A percentile compares a stretch with the other conserved stretches of the same genome.
Evolutionary conservation across 1,139 yeast genomes (phyloP).

Genomic region (Diutina neorugosa): DNA sequence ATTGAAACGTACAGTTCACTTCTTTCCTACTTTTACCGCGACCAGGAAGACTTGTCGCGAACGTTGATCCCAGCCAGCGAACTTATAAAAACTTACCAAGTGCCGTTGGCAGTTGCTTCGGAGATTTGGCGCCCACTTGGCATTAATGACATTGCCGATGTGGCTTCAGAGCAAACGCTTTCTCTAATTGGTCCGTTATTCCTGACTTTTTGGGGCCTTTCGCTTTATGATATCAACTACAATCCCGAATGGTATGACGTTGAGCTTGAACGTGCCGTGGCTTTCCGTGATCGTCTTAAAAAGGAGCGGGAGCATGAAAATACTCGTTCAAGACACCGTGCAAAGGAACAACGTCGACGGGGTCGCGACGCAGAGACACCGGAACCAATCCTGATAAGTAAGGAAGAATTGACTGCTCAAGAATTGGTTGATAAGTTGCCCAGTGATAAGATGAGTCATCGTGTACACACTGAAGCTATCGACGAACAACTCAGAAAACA

Average conservation of each 20-base stretch:
- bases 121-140: slow-evolving; percentile 57
- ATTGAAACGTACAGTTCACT: slow-evolving; percentile 54
- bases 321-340: too few relatives aligned
- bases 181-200: slow-evolving; percentile 14
- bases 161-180: not conserved
- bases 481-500: not conserved
- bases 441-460: not conserved
- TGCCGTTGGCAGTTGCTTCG: slow-evolving; percentile 61
- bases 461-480: not conserved
- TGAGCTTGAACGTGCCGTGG: slow-evolving; percentile 21
- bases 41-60: slow-evolving; percentile 11
- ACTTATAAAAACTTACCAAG: slow-evolving; percentile 35
- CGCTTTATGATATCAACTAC: slow-evolving; percentile 62
- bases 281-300: not conserved
- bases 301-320: not conserved
- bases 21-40: slow-evolving; percentile 36
- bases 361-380: not conserved
- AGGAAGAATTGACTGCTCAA: not conserved
- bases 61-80: slow-evolving; percentile 33
- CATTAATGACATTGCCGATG: slow-evolving; percentile 4
- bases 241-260: slow-evolving; percentile 38
- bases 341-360: not conserved
- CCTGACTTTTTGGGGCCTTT: slow-evolving; percentile 60
- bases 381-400: not conserved
- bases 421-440: not conserved